phyloP scores from a whole-genome alignment of 306 rosid species.

The Dryas alaskensis region DNA sequence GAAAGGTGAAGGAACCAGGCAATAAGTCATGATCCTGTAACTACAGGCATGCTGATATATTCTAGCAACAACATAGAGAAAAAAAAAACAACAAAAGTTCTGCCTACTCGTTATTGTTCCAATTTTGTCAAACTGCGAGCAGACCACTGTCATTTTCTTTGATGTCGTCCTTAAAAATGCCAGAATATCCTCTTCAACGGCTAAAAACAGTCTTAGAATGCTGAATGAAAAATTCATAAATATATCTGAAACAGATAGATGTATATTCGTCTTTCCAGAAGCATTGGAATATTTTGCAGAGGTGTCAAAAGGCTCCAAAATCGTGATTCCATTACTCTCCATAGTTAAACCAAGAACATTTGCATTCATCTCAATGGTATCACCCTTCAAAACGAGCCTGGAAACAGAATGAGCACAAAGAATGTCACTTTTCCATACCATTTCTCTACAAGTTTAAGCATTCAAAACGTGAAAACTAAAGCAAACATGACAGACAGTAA shows the following conservation, averaged over 20 bases:
- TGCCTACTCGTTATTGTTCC: conserved; percentile 67
- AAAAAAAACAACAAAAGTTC: conserved; percentile 11
- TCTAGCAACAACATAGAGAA: conserved; percentile 5
- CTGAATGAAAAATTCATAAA: conserved; percentile 96
- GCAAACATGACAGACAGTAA: not conserved
- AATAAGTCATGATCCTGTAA: conserved; percentile 18
- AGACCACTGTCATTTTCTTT: conserved; percentile 76
- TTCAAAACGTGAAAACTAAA: not conserved
- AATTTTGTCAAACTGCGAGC: conserved; percentile 92
- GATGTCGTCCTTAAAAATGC: conserved; percentile 87
- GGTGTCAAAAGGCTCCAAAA: conserved; percentile 95
- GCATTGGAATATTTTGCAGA: conserved; percentile 78
- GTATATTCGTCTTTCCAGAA: conserved; percentile 82
- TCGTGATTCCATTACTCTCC: conserved; percentile 92
- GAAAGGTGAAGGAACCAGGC: conserved; percentile 36
- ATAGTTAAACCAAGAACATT: conserved; percentile 81
- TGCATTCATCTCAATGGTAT: conserved; percentile 72
- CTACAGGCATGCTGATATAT: conserved; percentile 11
- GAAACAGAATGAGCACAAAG: conserved; percentile 29
- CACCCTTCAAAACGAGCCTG: conserved; percentile 84
- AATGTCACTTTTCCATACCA: conserved; percentile 17
- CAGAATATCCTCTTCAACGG: conserved; percentile 88
- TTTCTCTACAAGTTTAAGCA: conserved; percentile 1
- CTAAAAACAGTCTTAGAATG: conserved; percentile 82
- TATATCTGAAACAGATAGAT: conserved; percentile 74